These are phyloP conservation scores for Gossypium ekmanianum DNA, from an alignment of 345 rosid genomes.

Conservation along the genomic window DNA sequence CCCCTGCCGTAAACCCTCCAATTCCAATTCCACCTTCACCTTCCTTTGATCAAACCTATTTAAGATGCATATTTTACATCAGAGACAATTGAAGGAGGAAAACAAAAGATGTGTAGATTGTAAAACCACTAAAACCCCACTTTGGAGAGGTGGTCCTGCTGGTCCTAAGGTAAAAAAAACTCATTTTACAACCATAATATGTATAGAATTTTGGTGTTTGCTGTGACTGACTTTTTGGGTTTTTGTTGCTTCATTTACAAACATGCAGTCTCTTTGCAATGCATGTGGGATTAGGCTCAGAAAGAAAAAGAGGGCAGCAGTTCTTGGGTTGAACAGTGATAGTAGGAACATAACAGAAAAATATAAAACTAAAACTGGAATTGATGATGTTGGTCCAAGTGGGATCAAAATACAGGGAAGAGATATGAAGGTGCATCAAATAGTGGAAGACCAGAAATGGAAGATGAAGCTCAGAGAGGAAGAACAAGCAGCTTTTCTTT, in stretches of 20 bases:
- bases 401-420: conserved; percentile 12
- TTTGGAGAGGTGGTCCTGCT: conserved; percentile 85
- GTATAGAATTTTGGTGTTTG: neutral
- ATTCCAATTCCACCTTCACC: too few species aligned
- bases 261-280: conserved; percentile 68
- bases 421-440: conserved; percentile 7
- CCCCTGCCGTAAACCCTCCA: neutral
- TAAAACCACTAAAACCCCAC: conserved; percentile 69
- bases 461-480: conserved; percentile 42
- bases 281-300: conserved; percentile 89
- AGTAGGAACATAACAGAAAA: conserved; percentile 21
- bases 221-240: neutral
- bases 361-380: conserved; percentile 13
- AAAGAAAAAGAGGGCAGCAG: conserved; percentile 46
- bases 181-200: neutral
- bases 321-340: conserved; percentile 25
- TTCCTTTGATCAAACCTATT: too few species aligned
- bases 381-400: neutral
- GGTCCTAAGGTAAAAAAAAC: conserved; percentile 56
- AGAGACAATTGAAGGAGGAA: neutral
- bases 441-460: neutral
- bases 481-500: conserved; percentile 60
- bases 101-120: conserved; percentile 55
- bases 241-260: neutral
- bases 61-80: neutral